These are phyloP conservation scores for Strobilomyces dryophilus DNA, from an alignment of 768 basidiomycete species.

Conservation along the genomic window DNA sequence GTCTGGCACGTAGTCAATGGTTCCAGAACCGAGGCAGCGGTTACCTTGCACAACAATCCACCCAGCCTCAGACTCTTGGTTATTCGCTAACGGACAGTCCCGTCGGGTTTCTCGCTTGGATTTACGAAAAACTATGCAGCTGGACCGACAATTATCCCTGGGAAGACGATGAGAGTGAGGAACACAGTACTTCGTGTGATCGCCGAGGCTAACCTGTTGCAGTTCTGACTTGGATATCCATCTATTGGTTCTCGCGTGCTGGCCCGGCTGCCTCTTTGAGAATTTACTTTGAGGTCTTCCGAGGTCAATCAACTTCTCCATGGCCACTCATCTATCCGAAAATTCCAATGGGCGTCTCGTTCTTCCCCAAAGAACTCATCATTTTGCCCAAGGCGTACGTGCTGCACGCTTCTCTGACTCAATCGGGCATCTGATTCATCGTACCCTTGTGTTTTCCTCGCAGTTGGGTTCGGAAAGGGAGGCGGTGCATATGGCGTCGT, in stretches of 20 bases:
- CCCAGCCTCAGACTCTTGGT: constrained; percentile 48
- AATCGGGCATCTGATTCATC: neutral
- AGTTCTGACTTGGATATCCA: constrained; percentile 58
- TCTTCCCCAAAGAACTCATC: constrained; percentile 47
- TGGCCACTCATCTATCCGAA: neutral
- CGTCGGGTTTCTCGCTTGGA: constrained; percentile 47
- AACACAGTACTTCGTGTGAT: constrained; percentile 3
- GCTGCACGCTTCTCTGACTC: neutral
- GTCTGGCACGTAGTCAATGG: constrained; percentile 14
- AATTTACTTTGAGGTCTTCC: constrained; percentile 52
- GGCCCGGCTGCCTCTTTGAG: constrained; percentile 54
- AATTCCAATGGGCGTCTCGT: constrained; percentile 46
- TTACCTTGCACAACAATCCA: constrained; percentile 30
- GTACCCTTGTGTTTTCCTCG: neutral
- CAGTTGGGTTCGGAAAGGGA: constrained; percentile 46
- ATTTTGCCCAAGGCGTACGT: constrained; percentile 36
- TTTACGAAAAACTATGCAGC: constrained; percentile 46
- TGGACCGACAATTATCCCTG: constrained; percentile 52
- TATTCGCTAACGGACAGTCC: constrained; percentile 55
- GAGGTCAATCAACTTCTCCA: neutral
- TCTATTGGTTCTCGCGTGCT: constrained; percentile 56
- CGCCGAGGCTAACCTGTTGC: neutral
- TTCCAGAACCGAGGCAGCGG: constrained; percentile 24
- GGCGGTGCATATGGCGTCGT: constrained; percentile 49
- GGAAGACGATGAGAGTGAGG: constrained; percentile 49